phyloP scores from a whole-genome alignment of 306 rosid species.

The Benincasa hispida region DNA sequence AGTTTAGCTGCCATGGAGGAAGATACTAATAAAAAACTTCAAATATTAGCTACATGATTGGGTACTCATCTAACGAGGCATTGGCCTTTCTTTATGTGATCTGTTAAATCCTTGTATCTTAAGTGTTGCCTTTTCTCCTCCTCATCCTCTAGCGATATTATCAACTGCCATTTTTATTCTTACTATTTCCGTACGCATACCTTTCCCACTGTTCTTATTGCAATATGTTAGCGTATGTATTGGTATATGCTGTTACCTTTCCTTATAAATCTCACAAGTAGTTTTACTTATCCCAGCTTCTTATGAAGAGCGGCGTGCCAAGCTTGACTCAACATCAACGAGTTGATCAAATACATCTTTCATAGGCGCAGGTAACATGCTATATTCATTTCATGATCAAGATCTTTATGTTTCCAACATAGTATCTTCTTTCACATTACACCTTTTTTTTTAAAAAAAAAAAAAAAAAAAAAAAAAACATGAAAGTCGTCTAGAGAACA shows the following conservation, averaged over 20 bases:
- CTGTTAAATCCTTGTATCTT: neutral
- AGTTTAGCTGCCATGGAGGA: neutral
- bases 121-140: neutral
- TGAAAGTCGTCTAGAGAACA: too few species aligned
- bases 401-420: neutral
- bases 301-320: conserved; percentile 70
- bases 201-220: neutral
- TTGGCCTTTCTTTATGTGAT: neutral
- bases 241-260: neutral
- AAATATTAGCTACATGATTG: neutral
- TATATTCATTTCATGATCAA: neutral
- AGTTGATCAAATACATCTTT: neutral
- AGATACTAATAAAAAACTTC: neutral
- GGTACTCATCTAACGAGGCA: neutral
- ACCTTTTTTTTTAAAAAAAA: too few species aligned
- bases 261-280: conserved; percentile 4
- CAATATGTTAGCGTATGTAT: neutral
- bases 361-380: neutral
- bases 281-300: conserved; percentile 44
- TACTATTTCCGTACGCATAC: neutral
- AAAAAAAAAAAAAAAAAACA: too few species aligned
- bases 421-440: too few species aligned
- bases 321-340: conserved; percentile 21
- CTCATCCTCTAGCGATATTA: neutral
- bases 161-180: neutral